These are phyloP conservation scores for Coniferiporia weirii DNA, from an alignment of 1,284 basidiomycete species.

Conservation along the genomic window DNA sequence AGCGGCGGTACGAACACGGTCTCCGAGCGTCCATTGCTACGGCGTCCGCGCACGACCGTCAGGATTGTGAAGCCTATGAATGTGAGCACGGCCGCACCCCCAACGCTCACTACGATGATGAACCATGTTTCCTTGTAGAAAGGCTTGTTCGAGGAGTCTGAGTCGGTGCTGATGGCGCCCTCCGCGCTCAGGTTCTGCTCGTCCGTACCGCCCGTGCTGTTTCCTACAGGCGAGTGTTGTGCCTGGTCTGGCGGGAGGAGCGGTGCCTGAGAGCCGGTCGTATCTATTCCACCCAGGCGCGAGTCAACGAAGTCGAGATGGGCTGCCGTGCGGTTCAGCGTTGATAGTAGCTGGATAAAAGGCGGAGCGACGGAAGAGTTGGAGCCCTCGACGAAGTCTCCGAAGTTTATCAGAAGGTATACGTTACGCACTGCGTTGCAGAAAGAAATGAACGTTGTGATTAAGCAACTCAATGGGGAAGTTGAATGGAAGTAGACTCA, in stretches of 20 bases:
- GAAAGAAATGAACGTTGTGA: slow-evolving; percentile 44
- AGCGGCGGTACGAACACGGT: slow-evolving; percentile 1
- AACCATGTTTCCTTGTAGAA: slow-evolving; percentile 4
- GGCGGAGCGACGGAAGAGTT: slow-evolving; percentile 36
- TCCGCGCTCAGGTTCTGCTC: background rate
- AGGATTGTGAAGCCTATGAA: background rate
- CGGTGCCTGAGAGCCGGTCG: slow-evolving; percentile 23
- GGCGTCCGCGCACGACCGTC: background rate
- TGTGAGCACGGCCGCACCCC: background rate
- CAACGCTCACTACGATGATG: slow-evolving; percentile 2
- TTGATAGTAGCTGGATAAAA: slow-evolving; percentile 47
- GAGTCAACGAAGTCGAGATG: slow-evolving; percentile 47
- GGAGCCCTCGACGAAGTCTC: slow-evolving; percentile 26
- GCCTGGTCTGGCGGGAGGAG: slow-evolving; percentile 14
- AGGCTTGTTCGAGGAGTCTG: background rate
- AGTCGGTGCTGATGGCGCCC: no score
- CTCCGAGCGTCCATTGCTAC: slow-evolving; percentile 3
- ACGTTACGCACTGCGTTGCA: slow-evolving; percentile 34
- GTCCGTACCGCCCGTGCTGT: background rate
- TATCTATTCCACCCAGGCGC: slow-evolving; percentile 47
- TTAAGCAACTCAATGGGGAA: background rate
- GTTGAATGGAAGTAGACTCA: slow-evolving; percentile 27
- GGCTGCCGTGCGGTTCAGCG: slow-evolving; percentile 37
- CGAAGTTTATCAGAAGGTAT: slow-evolving; percentile 26
- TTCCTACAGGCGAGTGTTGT: background rate